Evolutionary conservation across 768 basidiomycete species (phyloP).

Genomic region (Leccinum olivaceopallidum): DNA sequence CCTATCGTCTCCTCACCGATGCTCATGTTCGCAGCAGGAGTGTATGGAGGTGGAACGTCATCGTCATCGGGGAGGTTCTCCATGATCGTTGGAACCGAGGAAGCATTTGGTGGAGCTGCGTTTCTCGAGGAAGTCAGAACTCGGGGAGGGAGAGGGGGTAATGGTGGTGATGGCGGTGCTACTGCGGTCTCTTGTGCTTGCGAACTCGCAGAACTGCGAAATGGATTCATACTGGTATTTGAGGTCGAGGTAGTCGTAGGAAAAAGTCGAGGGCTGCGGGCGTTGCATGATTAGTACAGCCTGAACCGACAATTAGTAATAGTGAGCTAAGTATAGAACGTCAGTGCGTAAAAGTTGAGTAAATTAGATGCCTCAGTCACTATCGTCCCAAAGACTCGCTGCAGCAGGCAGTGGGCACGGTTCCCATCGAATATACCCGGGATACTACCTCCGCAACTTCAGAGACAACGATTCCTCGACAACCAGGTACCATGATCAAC

Average conservation of each 20-base stretch:
- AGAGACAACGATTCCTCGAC: no score
- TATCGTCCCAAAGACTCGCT: no score
- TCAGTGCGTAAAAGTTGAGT: no score
- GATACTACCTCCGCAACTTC: no score
- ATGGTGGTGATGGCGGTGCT: conserved; percentile 2
- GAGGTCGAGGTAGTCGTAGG: not conserved
- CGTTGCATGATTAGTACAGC: no score
- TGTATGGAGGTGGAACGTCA: conserved; percentile 74
- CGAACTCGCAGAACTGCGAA: conserved; percentile 9
- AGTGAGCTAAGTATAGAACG: no score
- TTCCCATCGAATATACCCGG: no score
- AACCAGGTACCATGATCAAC: no score
- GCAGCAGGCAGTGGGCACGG: no score
- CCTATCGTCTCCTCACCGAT: conserved; percentile 64
- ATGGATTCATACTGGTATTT: conserved; percentile 23
- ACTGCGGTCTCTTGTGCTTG: no score
- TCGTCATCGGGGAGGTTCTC: conserved; percentile 37
- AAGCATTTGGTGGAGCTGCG: not conserved
- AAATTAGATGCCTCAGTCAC: no score
- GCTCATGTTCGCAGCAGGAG: conserved; percentile 55
- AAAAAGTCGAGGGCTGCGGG: not conserved
- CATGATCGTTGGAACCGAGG: not conserved
- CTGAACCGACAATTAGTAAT: no score
- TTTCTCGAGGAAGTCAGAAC: not conserved
- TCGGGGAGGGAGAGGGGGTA: conserved; percentile 7